Percentiles rank a stretch among this genome's conserved stretches.
Conservation (phyloP, 78 protist genomes). For the Tieghemostelium lacteum region DNA sequence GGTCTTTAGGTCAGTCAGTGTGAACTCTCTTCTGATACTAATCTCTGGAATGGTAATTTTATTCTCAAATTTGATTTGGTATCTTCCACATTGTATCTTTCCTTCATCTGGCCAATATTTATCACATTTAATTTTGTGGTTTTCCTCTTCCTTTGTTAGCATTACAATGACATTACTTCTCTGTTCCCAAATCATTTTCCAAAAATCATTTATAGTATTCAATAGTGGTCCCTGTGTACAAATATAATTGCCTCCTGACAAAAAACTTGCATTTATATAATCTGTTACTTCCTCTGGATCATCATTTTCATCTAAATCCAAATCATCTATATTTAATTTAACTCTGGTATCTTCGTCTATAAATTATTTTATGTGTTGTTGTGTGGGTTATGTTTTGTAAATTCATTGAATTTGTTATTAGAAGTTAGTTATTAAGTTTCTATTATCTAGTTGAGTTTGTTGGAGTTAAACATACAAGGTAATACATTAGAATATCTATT, state of each 20-base stretch:
- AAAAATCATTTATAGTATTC: constrained; percentile 81
- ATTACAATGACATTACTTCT: constrained; percentile 78
- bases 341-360: constrained; percentile 32
- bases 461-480: constrained; percentile 61
- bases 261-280: constrained; percentile 74
- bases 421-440: background rate
- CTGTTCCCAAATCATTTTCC: constrained; percentile 87
- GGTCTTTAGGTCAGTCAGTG: constrained; percentile 4
- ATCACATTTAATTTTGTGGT: constrained; percentile 66
- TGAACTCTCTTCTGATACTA: constrained; percentile 54
- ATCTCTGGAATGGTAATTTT: constrained; percentile 25
- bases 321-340: constrained; percentile 4
- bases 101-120: constrained; percentile 74
- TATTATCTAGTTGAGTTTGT: background rate
- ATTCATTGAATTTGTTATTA: background rate
- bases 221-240: constrained; percentile 88
- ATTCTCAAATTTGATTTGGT: constrained; percentile 24
- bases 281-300: too few relatives aligned
- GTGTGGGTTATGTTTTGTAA: background rate
- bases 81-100: constrained; percentile 7
- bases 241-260: constrained; percentile 55
- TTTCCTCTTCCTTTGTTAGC: constrained; percentile 78
- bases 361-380: too few relatives aligned
- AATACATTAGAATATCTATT: constrained; percentile 79
- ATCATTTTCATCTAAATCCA: background rate